Conservation (phyloP, 2,329 filamentous ascomycete genomes). For the Fusarium sp. region DNA sequence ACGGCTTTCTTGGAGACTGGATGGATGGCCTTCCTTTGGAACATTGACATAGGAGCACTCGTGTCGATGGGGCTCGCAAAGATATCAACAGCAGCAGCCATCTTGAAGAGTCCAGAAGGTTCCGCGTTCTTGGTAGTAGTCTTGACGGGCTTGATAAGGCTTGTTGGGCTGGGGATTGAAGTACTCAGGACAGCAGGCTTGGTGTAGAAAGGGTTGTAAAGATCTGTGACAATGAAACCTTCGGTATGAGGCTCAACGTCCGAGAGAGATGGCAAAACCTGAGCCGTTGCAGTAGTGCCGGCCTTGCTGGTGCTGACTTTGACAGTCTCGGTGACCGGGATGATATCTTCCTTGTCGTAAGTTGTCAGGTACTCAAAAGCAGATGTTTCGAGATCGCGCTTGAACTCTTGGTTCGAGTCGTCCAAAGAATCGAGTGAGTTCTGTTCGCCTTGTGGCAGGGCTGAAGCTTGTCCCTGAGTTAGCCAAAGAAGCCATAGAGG, state of each 20-base stretch:
- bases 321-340: conserved; percentile 44
- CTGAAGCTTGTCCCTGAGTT: conserved; percentile 41
- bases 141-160: conserved; percentile 45
- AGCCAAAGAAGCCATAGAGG: conserved; percentile 46
- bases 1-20: conserved; percentile 68
- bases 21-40: conserved; percentile 64
- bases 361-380: conserved; percentile 40
- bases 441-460: conserved; percentile 25
- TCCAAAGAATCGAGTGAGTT: conserved; percentile 8
- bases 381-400: conserved; percentile 37
- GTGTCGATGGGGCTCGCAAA: conserved; percentile 67
- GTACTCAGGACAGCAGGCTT: conserved; percentile 28
- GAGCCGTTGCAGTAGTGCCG: conserved; percentile 42
- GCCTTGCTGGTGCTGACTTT: conserved; percentile 41
- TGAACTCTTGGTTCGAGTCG: conserved; percentile 30
- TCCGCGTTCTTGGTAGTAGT: conserved; percentile 40
- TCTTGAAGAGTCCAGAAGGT: conserved; percentile 35
- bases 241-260: conserved; percentile 48
- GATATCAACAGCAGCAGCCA: conserved; percentile 57
- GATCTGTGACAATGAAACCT: conserved; percentile 45
- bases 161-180: conserved; percentile 53
- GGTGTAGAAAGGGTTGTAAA: conserved; percentile 35
- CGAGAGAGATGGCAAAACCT: conserved; percentile 47
- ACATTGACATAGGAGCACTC: conserved; percentile 60
- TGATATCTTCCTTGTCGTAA: conserved; percentile 43